Evolutionary conservation across 2,329 filamentous ascomycete species (phyloP).

Genomic region (Ilyonectria mors-panacis): DNA sequence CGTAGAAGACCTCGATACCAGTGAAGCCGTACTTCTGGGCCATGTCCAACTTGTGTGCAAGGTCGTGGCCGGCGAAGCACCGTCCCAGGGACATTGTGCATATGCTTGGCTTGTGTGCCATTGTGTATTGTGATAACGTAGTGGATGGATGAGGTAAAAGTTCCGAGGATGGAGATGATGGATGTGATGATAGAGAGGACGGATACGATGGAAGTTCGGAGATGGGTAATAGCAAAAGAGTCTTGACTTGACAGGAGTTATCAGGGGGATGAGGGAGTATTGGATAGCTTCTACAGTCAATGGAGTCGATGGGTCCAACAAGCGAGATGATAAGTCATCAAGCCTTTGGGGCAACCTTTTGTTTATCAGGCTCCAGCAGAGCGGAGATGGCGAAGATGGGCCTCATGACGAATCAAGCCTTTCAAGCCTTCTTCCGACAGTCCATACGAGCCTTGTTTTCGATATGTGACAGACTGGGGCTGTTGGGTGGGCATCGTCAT

Average conservation of each 20-base stretch:
- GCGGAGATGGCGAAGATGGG: constrained; percentile 17
- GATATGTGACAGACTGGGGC: constrained; percentile 19
- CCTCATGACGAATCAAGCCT: constrained; percentile 19
- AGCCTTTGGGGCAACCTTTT: constrained; percentile 1
- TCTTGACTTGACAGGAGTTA: neutral
- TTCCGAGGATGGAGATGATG: neutral
- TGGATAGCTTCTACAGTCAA: constrained; percentile 16
- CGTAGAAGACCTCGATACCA: constrained; percentile 84
- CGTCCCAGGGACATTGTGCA: constrained; percentile 84
- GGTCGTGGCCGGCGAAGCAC: constrained; percentile 75
- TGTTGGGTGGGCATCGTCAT: constrained; percentile 6
- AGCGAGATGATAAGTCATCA: constrained; percentile 8
- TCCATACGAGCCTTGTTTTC: neutral
- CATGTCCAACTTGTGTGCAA: constrained; percentile 77
- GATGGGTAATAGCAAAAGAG: neutral
- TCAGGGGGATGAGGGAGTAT: constrained; percentile 18
- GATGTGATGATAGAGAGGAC: neutral
- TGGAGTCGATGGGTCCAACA: constrained; percentile 22
- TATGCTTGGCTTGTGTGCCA: constrained; percentile 76
- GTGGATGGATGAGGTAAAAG: neutral
- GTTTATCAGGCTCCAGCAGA: constrained; percentile 20
- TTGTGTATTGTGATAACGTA: constrained; percentile 45
- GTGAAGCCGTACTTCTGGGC: constrained; percentile 75
- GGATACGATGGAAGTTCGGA: neutral
- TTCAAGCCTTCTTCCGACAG: constrained; percentile 2